phyloP scores from a whole-genome alignment of 1,139 yeast species.

The Suhomyces coccinellae region DNA sequence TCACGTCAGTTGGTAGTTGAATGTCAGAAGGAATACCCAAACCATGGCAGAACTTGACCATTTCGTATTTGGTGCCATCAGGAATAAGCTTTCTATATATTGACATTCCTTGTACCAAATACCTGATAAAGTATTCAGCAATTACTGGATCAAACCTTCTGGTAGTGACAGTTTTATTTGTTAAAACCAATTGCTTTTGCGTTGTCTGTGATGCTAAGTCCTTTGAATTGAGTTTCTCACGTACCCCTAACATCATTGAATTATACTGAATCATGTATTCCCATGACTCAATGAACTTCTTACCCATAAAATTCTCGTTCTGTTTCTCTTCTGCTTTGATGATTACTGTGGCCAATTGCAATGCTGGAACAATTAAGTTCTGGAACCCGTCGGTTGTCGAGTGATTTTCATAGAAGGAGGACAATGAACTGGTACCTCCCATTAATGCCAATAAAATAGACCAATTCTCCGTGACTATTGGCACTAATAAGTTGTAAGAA shows the following conservation, averaged over 20 bases:
- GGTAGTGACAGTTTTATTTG: constrained; percentile 3
- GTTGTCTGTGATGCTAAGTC: neutral
- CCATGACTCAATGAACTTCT: constrained; percentile 42
- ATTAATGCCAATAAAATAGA: constrained; percentile 35
- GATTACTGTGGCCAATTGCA: constrained; percentile 29
- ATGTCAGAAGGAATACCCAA: constrained; percentile 27
- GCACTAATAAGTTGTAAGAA: constrained; percentile 58
- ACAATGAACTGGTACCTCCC: constrained; percentile 13
- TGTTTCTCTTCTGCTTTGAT: constrained; percentile 30
- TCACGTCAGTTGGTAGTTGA: constrained; percentile 27
- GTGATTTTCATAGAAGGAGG: constrained; percentile 7
- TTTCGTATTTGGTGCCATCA: constrained; percentile 32
- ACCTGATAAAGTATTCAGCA: constrained; percentile 20
- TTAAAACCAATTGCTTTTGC: constrained; percentile 1
- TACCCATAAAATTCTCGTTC: constrained; percentile 33
- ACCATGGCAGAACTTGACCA: constrained; percentile 27
- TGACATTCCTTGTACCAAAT: constrained; percentile 33
- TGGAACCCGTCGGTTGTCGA: constrained; percentile 8
- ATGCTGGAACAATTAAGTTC: constrained; percentile 19
- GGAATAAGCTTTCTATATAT: constrained; percentile 26
- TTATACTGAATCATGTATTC: constrained; percentile 25
- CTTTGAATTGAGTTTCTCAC: neutral
- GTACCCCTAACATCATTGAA: constrained; percentile 10
- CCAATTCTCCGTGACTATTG: constrained; percentile 73
- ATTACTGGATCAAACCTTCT: constrained; percentile 17